Evolutionary conservation across 78 protist genomes (phyloP), one percentile per base, ranked within the genome.

Genomic region (Fonticula alba): DNA sequence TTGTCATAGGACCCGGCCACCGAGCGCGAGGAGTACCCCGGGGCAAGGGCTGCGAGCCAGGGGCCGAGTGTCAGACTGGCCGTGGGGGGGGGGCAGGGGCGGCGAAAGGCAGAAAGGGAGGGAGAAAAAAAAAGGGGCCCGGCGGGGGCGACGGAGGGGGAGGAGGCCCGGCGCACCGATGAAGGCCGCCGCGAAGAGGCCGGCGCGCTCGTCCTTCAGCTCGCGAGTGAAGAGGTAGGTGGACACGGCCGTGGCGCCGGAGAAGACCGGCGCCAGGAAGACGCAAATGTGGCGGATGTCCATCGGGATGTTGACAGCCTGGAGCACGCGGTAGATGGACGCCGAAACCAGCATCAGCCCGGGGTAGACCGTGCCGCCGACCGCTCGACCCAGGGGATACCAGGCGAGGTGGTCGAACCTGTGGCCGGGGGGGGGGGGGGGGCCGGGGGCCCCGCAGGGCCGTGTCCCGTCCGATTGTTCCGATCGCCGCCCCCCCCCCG

Each of bases 1-100:
- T 97, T 95, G 69, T 97, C 99, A 64, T 79, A 97, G 14, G 95
- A 84, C 2, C 99, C 99, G 0, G 97, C 98, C 2, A 95, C 98
- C 19, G 97, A 88, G 31, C 98, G 88, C 59, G 89, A 70, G 64
- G 89, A 76, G 82, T 95, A 87, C 11, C 87, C 85, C 5, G 69
- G 73, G 7, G 32, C 64, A 2, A 62, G 26, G 29, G 32, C 43
- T 38, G 43, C 7, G 43, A 40, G 46, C n/a, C n/a, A n/a, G n/a
- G n/a, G n/a, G n/a, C n/a, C n/a, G n/a, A n/a, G n/a, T n/a, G n/a
- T n/a, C n/a, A n/a, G n/a, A n/a, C n/a, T n/a, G n/a, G n/a, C n/a
- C n/a, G n/a, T n/a, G n/a, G n/a, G n/a, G n/a, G n/a, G n/a, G n/a
- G n/a, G n/a, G n/a, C n/a, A n/a, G n/a, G n/a, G n/a, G n/a, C n/a